Evolutionary conservation across 2,329 filamentous ascomycete genomes (phyloP), one percentile per base, ranked within the genome.

Genomic region (Beauveria sp.): DNA sequence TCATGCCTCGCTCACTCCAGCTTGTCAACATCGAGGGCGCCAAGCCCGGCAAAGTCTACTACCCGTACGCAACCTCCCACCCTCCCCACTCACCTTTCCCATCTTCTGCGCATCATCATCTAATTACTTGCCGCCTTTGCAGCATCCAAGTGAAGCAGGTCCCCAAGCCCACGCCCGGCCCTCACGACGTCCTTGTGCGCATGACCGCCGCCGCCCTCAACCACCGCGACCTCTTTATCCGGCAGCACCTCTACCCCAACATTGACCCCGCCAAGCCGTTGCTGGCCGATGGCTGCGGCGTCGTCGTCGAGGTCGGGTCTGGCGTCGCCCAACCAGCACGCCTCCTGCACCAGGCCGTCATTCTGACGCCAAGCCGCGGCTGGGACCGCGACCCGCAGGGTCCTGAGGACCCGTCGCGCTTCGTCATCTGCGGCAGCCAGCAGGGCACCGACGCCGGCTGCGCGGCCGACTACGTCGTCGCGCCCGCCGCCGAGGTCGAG

Each of bases 221-320:
- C 79, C 95, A 98, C 78, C 89, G 93, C 68, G 95, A 98, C 74
- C 85, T 96, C 67, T 98, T 97, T 78, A 89, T 96, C 75, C 90
- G 93, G 60, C 92, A 95, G 74, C 88, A 93, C 70, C 85, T 96
- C 46, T 98, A 98, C 78, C 93, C 93, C 0, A 88, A 85, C 67
- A 88, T 91, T 58, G 88, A 89, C 14, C 96, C 96, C 73, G 81
- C 84, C 63, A 80, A 86, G 6, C 91, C 93, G 1, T 78, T 98
- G 47, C 82, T 96, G 28, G 86, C 92, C 63, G 93, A 98, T 72
- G 93, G 91, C 65, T 87, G 83, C 67, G 93, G 93, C 60, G 78
- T 83, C 62, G 90, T 98, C 4, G 81, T 87, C 34, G 77, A 79
- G 5, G 77, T 85, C 3, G 90, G 91, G 14, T 72, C 82, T 1